These are phyloP conservation scores for Colletotrichum tropicale DNA, from an alignment of 2,329 filamentous ascomycete species.

Conservation along the genomic window DNA sequence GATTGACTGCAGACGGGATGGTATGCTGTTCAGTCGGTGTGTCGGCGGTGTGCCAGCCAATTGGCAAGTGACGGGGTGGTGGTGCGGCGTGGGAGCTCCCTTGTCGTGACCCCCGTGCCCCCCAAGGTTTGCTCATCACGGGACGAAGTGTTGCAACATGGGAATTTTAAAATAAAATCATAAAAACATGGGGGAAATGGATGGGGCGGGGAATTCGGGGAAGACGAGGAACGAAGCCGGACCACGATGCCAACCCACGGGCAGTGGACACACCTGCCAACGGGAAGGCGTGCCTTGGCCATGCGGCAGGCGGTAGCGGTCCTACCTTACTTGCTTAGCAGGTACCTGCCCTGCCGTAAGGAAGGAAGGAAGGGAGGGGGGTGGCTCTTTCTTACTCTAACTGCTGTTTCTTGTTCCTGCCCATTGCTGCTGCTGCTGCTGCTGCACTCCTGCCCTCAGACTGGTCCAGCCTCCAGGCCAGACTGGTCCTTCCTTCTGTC, in stretches of 20 bases:
- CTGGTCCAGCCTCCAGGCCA: neutral
- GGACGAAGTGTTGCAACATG: slow-evolving; percentile 14
- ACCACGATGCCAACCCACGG: slow-evolving; percentile 2
- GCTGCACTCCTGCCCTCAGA: neutral
- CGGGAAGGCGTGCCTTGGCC: neutral
- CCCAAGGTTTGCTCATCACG: neutral
- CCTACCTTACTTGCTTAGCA: neutral
- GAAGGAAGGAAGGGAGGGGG: neutral
- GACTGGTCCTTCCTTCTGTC: neutral
- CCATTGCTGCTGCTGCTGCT: neutral
- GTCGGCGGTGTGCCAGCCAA: neutral
- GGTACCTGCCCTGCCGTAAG: neutral
- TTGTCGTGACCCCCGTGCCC: slow-evolving; percentile 2
- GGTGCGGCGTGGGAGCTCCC: neutral
- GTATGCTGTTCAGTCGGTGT: neutral
- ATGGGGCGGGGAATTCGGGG: slow-evolving; percentile 2
- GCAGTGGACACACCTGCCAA: neutral
- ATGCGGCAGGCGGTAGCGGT: neutral
- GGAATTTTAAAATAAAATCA: neutral
- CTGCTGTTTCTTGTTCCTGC: neutral
- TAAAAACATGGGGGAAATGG: slow-evolving; percentile 6
- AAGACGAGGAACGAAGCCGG: slow-evolving; percentile 9
- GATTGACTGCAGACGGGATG: neutral
- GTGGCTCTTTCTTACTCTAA: neutral
- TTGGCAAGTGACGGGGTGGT: neutral